A percentile compares a stretch with the other conserved stretches of the same genome.
Evolutionary conservation across 2,329 filamentous ascomycete species (phyloP).

Genomic region (Orbilia ellipsospora): DNA sequence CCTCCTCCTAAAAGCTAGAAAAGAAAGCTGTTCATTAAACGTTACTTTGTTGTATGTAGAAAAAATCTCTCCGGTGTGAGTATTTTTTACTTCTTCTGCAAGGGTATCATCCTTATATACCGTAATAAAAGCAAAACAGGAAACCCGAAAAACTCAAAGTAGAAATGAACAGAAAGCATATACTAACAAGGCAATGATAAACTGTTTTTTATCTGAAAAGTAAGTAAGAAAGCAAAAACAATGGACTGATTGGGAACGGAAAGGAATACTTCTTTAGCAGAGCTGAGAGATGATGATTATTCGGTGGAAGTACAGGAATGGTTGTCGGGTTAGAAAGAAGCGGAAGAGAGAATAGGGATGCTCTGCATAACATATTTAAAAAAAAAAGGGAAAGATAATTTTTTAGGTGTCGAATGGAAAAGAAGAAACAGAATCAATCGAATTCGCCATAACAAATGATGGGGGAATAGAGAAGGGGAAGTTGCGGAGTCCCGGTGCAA

Average conservation of each 20-base stretch:
- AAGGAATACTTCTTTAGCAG: constrained; percentile 10
- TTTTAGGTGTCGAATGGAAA: not conserved
- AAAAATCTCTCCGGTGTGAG: not conserved
- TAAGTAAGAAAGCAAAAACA: constrained; percentile 9
- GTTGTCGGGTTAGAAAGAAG: constrained; percentile 13
- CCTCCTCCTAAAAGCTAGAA: not conserved
- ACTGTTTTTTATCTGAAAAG: constrained; percentile 17
- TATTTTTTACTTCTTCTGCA: constrained; percentile 22
- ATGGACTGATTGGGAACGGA: constrained; percentile 5
- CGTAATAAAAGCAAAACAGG: constrained; percentile 21
- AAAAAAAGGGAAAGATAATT: constrained; percentile 7
- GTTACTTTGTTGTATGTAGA: constrained; percentile 36
- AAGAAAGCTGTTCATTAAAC: constrained; percentile 35
- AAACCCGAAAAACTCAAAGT: constrained; percentile 6
- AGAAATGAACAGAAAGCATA: constrained; percentile 1
- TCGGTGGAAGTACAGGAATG: constrained; percentile 25
- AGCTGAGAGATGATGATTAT: constrained; percentile 17
- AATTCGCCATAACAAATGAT: constrained; percentile 13
- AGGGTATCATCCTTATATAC: constrained; percentile 56
- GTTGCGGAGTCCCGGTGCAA: constrained; percentile 27
- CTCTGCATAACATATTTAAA: not conserved
- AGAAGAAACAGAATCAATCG: constrained; percentile 10
- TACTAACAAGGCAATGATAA: constrained; percentile 14
- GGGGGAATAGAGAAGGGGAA: not conserved
- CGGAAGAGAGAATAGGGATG: not conserved